phyloP scores from a whole-genome alignment of 306 rosid genomes.

The Dalbergia oliveri region DNA sequence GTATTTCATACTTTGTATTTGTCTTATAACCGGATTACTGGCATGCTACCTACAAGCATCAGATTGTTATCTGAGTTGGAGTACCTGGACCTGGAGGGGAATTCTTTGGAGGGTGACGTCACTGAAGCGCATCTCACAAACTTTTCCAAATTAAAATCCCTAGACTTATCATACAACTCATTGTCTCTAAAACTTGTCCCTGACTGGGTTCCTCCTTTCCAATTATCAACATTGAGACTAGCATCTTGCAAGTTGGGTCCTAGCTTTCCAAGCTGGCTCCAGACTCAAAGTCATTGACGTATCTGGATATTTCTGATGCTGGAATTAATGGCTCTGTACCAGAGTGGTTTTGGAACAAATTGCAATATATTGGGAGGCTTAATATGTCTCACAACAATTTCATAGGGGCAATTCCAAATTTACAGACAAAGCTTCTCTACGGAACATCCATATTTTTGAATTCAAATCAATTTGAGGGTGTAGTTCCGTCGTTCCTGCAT shows the following conservation, averaged over 20 bases:
- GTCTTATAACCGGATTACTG: too few relatives aligned
- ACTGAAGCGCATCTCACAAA: too few relatives aligned
- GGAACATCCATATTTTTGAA: neutral
- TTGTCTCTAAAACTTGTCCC: too few relatives aligned
- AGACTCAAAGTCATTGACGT: rapidly evolving
- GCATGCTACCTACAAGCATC: too few relatives aligned
- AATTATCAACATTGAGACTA: rapidly evolving
- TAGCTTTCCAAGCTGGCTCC: slow-evolving; percentile 35
- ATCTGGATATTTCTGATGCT: neutral
- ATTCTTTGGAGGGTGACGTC: too few relatives aligned
- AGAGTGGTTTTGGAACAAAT: slow-evolving; percentile 24
- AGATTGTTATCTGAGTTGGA: too few relatives aligned
- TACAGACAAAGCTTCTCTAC: neutral
- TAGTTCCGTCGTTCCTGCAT: neutral
- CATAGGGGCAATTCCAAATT: neutral
- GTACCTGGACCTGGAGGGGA: too few relatives aligned
- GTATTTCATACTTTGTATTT: too few relatives aligned
- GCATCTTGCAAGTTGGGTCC: slow-evolving; percentile 41
- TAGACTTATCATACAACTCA: too few relatives aligned
- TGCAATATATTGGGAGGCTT: neutral
- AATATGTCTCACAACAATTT: slow-evolving; percentile 38
- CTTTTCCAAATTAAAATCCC: too few relatives aligned
- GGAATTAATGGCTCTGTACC: neutral
- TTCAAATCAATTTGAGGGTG: slow-evolving; percentile 38
- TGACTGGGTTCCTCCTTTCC: too few relatives aligned